Percentiles rank a stretch among this genome's conserved stretches.
These are phyloP conservation scores for Beauveria caledonica DNA, from an alignment of 2,329 filamentous ascomycete species.

Conservation along the genomic window DNA sequence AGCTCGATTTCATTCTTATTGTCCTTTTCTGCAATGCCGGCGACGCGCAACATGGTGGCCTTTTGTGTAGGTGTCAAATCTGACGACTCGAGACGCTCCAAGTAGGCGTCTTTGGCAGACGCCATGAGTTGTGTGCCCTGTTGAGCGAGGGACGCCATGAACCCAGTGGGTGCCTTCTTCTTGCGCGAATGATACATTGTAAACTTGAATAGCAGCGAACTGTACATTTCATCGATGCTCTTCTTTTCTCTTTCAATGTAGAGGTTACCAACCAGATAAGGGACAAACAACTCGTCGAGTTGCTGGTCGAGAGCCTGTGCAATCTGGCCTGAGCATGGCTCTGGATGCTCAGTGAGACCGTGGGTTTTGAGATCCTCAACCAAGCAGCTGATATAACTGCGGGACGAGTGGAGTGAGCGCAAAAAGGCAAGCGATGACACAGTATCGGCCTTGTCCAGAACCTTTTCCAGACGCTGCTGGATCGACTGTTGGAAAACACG, in stretches of 20 bases:
- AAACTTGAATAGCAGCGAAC: conserved; percentile 90
- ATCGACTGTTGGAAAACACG: conserved; percentile 97
- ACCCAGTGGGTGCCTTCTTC: conserved; percentile 83
- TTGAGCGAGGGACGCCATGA: conserved; percentile 86
- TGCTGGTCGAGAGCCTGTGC: conserved; percentile 66
- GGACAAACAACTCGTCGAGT: conserved; percentile 69
- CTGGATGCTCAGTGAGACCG: conserved; percentile 89
- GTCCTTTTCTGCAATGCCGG: conserved; percentile 68
- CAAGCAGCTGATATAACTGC: conserved; percentile 77
- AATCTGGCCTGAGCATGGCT: conserved; percentile 80
- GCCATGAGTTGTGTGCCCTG: conserved; percentile 83
- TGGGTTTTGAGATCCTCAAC: conserved; percentile 93
- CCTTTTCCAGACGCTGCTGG: conserved; percentile 90
- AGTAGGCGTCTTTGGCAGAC: conserved; percentile 83
- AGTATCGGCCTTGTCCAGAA: conserved; percentile 86
- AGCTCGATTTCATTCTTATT: conserved; percentile 85
- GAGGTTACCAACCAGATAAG: conserved; percentile 59
- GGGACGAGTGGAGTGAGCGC: conserved; percentile 80
- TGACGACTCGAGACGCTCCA: conserved; percentile 79
- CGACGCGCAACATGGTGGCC: conserved; percentile 80
- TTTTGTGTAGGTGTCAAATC: conserved; percentile 85
- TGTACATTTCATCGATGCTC: conserved; percentile 73
- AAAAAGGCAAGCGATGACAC: conserved; percentile 90
- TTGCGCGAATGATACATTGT: conserved; percentile 86
- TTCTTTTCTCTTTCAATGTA: conserved; percentile 63